Percentiles rank a stretch among this genome's conserved stretches.
Evolutionary conservation across 1,284 basidiomycete species (phyloP).

Genomic region (Fomitopsis schrenkii): DNA sequence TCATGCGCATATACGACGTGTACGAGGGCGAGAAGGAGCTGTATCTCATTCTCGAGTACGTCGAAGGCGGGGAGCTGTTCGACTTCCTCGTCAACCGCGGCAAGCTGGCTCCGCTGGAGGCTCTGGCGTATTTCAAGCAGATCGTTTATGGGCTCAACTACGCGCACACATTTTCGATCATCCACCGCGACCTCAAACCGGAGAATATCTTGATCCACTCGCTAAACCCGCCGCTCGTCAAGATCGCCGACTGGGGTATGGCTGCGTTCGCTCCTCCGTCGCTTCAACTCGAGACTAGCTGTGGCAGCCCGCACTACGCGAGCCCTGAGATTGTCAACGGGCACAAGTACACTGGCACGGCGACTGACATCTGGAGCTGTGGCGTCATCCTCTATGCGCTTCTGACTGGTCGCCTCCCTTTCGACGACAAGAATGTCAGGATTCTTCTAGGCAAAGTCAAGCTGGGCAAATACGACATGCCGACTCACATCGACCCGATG

Average conservation of each 20-base stretch:
- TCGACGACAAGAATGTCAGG: slow-evolving; percentile 85
- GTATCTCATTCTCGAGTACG: slow-evolving; percentile 95
- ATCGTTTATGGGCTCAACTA: slow-evolving; percentile 97
- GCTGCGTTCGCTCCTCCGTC: slow-evolving; percentile 84
- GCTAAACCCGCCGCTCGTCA: slow-evolving; percentile 81
- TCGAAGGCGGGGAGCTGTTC: slow-evolving; percentile 97
- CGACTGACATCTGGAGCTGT: slow-evolving; percentile 94
- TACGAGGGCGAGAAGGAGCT: slow-evolving; percentile 93
- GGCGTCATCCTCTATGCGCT: slow-evolving; percentile 90
- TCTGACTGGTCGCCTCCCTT: slow-evolving; percentile 83
- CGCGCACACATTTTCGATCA: slow-evolving; percentile 97
- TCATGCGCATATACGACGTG: slow-evolving; percentile 95
- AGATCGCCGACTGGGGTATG: slow-evolving; percentile 99
- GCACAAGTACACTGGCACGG: slow-evolving; percentile 88
- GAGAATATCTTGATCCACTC: slow-evolving; percentile 94
- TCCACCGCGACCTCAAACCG: slow-evolving; percentile 98
- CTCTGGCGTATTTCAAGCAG: slow-evolving; percentile 94
- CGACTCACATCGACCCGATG: slow-evolving; percentile 64
- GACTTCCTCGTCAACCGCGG: slow-evolving; percentile 94
- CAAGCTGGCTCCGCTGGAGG: slow-evolving; percentile 78
- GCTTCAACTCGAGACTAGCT: slow-evolving; percentile 90
- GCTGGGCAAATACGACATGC: slow-evolving; percentile 82
- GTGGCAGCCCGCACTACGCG: slow-evolving; percentile 97
- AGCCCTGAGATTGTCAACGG: slow-evolving; percentile 98
- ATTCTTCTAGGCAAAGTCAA: slow-evolving; percentile 89